Percentiles rank a stretch among this genome's conserved stretches.
phyloP scores from a whole-genome alignment of 768 basidiomycete genomes.

The Amanita polypyramis region DNA sequence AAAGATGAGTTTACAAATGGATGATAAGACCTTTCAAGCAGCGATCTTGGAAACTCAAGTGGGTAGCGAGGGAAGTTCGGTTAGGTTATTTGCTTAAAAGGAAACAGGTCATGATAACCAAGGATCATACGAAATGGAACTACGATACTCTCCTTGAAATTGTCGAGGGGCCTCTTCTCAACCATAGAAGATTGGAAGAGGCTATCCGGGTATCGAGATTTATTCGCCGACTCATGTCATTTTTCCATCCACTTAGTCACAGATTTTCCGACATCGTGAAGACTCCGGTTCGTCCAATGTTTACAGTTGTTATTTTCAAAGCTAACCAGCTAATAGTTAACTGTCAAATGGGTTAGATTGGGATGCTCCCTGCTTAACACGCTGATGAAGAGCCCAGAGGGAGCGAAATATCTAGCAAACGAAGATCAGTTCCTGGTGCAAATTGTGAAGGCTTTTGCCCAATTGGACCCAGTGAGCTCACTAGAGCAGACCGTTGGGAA shows the following conservation, averaged over 20 bases:
- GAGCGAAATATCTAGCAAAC: slow-evolving; percentile 62
- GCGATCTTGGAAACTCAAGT: slow-evolving; percentile 83
- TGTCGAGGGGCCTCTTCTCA: slow-evolving; percentile 86
- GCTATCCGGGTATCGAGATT: slow-evolving; percentile 86
- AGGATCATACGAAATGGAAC: slow-evolving; percentile 89
- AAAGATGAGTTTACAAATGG: slow-evolving; percentile 89
- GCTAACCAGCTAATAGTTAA: slow-evolving; percentile 38
- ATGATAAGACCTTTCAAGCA: slow-evolving; percentile 85
- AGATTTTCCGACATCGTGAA: slow-evolving; percentile 78
- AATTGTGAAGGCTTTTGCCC: slow-evolving; percentile 78
- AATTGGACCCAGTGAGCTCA: slow-evolving; percentile 76
- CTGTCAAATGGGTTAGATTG: slow-evolving; percentile 76
- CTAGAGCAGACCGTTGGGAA: not conserved
- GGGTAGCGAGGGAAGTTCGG: slow-evolving; percentile 8
- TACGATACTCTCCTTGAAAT: slow-evolving; percentile 82
- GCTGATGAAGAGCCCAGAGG: slow-evolving; percentile 74
- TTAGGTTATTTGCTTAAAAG: not conserved
- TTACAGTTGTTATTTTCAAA: not conserved
- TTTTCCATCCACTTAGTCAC: slow-evolving; percentile 86
- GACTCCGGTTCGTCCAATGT: slow-evolving; percentile 37
- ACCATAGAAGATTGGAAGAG: slow-evolving; percentile 89
- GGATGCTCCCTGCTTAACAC: slow-evolving; percentile 79
- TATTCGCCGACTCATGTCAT: slow-evolving; percentile 81
- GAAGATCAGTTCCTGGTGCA: slow-evolving; percentile 86
- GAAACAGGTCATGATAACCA: slow-evolving; percentile 68